Base-by-base conservation (phyloP, 164 flowering plant genomes). In the Euptelea pleiosperma region DNA sequence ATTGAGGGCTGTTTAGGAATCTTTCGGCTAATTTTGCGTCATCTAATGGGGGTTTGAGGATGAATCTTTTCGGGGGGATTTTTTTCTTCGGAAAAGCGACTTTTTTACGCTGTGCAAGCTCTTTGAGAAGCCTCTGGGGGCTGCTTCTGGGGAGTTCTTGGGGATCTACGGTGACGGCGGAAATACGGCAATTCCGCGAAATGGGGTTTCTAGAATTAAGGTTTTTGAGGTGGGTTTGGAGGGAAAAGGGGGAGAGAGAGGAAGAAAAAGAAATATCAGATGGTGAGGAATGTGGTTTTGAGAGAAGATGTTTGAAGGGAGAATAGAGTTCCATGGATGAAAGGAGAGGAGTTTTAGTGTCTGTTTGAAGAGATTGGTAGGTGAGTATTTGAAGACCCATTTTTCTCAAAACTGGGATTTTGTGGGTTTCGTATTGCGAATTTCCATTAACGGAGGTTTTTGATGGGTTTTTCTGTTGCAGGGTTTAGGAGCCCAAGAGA, bases 21-120 rank as follows among this genome's bases (percentile, higher is more conserved):
- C 91, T 81, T 24, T 78, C 76, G 0, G 91, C 83, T n/a, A 93
- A 60, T 67, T 52, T 86, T 7, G 71, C 67, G 59, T 93, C 96
- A 36, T 93, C 99, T n/a, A 93, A 63, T 0, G 97, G 97, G 6
- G 99, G 99, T 58, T 75, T 88, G 2, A 93, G 82, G 8, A 93
- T 86, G 72, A 72, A 90, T 57, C 77, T 66, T 59, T 68, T 90
- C 0, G 93, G 89, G n/a, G 97, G 99, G 0, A 71, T 52, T 57
- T 72, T 82, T 49, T 82, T 90, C 76, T 81, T 86, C 2, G 96
- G 97, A 25, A 83, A 75, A 0, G 69, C 76, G 16, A 63, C 55
- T 60, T 71, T 76, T 50, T 85, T 93, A 18, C 97, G 86, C 73
- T 93, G 86, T 6, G 79, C 82, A 7, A 93, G 89, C 77, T 93